phyloP scores from a whole-genome alignment of 148 eudicot species.

The Drosera capensis region DNA sequence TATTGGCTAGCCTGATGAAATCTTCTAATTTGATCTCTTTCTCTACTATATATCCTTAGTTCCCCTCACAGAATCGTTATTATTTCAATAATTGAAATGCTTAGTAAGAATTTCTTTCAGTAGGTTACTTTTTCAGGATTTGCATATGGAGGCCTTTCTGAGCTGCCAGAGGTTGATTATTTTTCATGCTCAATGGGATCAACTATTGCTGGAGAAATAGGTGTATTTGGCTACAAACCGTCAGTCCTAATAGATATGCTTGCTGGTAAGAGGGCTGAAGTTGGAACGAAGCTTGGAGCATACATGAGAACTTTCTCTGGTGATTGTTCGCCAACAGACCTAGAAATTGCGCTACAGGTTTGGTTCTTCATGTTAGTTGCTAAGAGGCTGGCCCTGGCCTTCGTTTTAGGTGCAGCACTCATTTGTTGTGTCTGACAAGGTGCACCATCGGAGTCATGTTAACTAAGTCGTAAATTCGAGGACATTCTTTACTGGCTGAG shows the following conservation, averaged over 20 bases:
- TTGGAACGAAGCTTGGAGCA: conserved; percentile 73
- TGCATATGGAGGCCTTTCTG: conserved; percentile 84
- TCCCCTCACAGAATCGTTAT: background rate
- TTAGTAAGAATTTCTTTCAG: conserved; percentile 18
- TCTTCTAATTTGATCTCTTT: background rate
- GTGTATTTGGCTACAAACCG: conserved; percentile 81
- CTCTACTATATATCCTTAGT: no score
- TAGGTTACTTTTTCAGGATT: conserved; percentile 83
- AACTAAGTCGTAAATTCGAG: no score
- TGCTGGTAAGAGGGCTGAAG: conserved; percentile 96
- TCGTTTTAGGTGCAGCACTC: no score
- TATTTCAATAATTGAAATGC: conserved; percentile 7
- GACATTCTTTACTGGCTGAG: no score
- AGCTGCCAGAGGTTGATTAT: conserved; percentile 73
- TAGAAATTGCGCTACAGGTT: conserved; percentile 90
- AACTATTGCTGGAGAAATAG: conserved; percentile 84
- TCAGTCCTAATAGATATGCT: conserved; percentile 75
- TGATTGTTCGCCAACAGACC: conserved; percentile 85
- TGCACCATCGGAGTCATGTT: no score
- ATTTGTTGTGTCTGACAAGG: no score
- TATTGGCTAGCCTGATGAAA: background rate
- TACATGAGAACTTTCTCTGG: conserved; percentile 81
- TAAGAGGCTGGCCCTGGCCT: no score
- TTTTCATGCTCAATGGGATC: conserved; percentile 82
- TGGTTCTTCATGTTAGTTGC: conserved; percentile 4